Percentiles rank a stretch among this genome's conserved stretches.
These are phyloP conservation scores for Suillus weaverae DNA, from an alignment of 768 basidiomycete genomes.

Conservation along the genomic window DNA sequence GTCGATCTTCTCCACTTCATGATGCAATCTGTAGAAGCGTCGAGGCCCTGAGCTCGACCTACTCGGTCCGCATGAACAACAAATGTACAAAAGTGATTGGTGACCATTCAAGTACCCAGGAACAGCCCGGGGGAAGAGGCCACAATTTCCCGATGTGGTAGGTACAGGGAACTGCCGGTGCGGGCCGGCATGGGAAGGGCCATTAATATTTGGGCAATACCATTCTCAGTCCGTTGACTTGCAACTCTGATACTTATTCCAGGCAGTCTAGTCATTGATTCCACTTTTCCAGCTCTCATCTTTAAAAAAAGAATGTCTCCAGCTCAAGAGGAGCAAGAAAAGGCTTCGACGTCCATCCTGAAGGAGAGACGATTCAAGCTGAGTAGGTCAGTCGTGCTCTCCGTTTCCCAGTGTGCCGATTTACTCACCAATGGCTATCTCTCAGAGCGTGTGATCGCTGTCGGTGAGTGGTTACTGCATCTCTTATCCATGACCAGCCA, in stretches of 20 bases:
- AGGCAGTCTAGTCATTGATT: conserved; percentile 1
- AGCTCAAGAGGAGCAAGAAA: conserved; percentile 40
- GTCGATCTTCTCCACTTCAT: neutral
- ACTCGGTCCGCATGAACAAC: conserved; percentile 7
- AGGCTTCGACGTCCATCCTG: conserved; percentile 49
- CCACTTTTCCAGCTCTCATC: conserved; percentile 13
- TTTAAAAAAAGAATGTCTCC: conserved; percentile 28
- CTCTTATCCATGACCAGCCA: neutral
- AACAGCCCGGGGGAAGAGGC: conserved; percentile 12
- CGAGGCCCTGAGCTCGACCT: neutral
- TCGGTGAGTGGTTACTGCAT: conserved; percentile 55
- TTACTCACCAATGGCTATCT: conserved; percentile 12
- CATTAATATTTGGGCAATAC: conserved; percentile 9
- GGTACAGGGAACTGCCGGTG: conserved; percentile 14
- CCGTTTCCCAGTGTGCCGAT: conserved; percentile 1
- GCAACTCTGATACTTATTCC: conserved; percentile 29
- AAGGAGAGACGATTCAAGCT: conserved; percentile 87
- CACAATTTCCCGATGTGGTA: conserved; percentile 30
- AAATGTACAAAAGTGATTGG: conserved; percentile 20
- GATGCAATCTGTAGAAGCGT: neutral
- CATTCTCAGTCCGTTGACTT: conserved; percentile 12
- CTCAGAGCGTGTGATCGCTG: conserved; percentile 86
- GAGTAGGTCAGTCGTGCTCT: conserved; percentile 58
- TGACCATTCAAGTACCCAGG: conserved; percentile 8
- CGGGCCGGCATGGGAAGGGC: conserved; percentile 21